phyloP scores from a whole-genome alignment of 2,329 filamentous ascomycete species.

The Apiospora rasikravindrae region DNA sequence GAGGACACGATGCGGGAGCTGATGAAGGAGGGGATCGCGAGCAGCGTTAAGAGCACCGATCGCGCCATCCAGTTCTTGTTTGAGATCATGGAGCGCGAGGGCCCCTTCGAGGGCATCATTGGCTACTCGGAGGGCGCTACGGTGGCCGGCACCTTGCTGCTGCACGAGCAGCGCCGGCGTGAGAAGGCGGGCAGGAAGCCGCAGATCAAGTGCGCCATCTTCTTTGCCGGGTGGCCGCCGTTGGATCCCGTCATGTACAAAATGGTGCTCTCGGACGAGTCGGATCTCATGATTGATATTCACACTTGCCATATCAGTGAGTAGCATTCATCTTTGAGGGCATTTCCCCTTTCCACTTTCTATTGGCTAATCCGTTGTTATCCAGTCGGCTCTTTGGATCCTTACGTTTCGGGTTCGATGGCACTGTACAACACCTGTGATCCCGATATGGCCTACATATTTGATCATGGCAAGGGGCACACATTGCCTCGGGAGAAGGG shows the following conservation, averaged over 20 bases:
- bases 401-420: conserved; percentile 65
- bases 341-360: not conserved
- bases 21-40: conserved; percentile 46
- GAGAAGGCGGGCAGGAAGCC: conserved; percentile 32
- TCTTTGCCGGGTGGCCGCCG: conserved; percentile 53
- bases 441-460: conserved; percentile 62
- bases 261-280: conserved; percentile 43
- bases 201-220: conserved; percentile 47
- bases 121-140: conserved; percentile 26
- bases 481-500: conserved; percentile 61
- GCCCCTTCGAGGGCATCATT: conserved; percentile 25
- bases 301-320: conserved; percentile 45
- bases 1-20: conserved; percentile 41
- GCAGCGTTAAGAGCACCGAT: conserved; percentile 43
- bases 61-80: conserved; percentile 22
- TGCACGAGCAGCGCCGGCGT: conserved; percentile 22
- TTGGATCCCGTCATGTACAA: conserved; percentile 23
- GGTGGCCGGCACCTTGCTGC: conserved; percentile 18
- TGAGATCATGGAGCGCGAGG: conserved; percentile 26
- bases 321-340: conserved; percentile 32
- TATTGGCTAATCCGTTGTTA: not conserved
- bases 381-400: conserved; percentile 60
- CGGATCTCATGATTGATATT: conserved; percentile 44
- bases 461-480: conserved; percentile 70
- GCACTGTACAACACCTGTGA: conserved; percentile 68